Base-by-base conservation (phyloP, 768 basidiomycete species). In the Amanita jacksonii region DNA sequence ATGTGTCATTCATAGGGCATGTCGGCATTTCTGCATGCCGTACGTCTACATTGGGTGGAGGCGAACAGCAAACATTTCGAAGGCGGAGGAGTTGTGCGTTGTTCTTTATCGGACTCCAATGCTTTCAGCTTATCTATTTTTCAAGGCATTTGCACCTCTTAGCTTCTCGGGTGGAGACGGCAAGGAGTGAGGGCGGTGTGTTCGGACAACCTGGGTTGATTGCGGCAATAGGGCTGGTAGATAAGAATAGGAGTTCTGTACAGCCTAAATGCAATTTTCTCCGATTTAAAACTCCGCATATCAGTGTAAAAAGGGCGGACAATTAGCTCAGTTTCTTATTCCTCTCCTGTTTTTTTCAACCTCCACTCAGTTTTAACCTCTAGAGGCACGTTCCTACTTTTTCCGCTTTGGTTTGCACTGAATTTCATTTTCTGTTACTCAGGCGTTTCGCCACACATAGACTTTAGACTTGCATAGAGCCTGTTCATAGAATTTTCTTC, bases 11-110 rank as follows among this genome's bases (percentile, higher is more conserved):
- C 46, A 49, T 47, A 92, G 87, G 92, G 94, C 52, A 71, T 97
- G 25, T 90, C 86, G 55, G 94, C 94, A 28, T 97, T 98, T 70
- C 64, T 97, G 62, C 94, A 98, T 62, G 94, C 94, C 5, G 75
- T 98, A 50, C 81, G 94, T 57, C 73, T 97, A 53, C 94, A 97
- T 64, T 98, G 94, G 91, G 94, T 97, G 47, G 93, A 98, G 64
- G 89, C 84, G 42, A 96, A 94, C 69, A 92, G 91, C 67, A 94
- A 96, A 71, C 90, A 92, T 58, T 94, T 85, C 59, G 79, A 85
- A 62, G 91, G 87, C 25, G 85, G 76, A 47, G 91, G 90, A 61
- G 78, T 91, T 70, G 88, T 90, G 67, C 62, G 84, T 81, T n/a
- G n/a, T n/a, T 48, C 47, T 51, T 54, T 46, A 43, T 48, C 58